phyloP scores from a whole-genome alignment of 2,329 filamentous ascomycete genomes.

The Calonectria fujianensis region DNA sequence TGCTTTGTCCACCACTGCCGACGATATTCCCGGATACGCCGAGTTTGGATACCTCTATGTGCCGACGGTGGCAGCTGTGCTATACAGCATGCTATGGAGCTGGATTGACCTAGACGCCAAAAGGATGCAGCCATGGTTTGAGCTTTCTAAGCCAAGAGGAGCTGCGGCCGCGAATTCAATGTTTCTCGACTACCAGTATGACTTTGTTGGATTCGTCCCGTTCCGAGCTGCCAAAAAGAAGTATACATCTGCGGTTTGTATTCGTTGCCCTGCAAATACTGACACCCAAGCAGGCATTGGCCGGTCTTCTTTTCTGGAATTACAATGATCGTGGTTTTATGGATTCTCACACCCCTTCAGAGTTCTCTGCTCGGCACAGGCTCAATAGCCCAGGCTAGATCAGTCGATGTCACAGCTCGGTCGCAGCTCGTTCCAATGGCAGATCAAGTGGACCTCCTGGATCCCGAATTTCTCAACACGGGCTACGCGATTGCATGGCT shows the following conservation, averaged over 20 bases:
- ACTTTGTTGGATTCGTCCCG: slow-evolving; percentile 60
- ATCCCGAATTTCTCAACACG: slow-evolving; percentile 63
- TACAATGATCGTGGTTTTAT: slow-evolving; percentile 71
- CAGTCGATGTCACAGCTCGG: slow-evolving; percentile 7
- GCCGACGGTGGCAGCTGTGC: slow-evolving; percentile 72
- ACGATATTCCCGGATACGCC: slow-evolving; percentile 60
- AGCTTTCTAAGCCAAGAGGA: slow-evolving; percentile 69
- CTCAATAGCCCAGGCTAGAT: slow-evolving; percentile 50
- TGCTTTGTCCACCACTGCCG: slow-evolving; percentile 46
- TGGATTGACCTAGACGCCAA: slow-evolving; percentile 77
- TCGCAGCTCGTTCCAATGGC: slow-evolving; percentile 46
- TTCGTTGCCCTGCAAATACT: not conserved
- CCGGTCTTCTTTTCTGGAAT: slow-evolving; percentile 68
- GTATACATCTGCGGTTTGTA: slow-evolving; percentile 54
- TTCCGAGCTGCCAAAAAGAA: slow-evolving; percentile 55
- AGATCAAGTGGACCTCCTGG: slow-evolving; percentile 53
- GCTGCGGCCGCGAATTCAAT: slow-evolving; percentile 67
- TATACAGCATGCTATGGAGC: slow-evolving; percentile 74
- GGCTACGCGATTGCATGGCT: slow-evolving; percentile 69
- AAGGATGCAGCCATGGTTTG: slow-evolving; percentile 76
- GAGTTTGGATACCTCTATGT: slow-evolving; percentile 69
- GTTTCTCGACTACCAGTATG: slow-evolving; percentile 71
- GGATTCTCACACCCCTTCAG: slow-evolving; percentile 73
- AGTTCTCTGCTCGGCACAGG: slow-evolving; percentile 71
- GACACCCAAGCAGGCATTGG: slow-evolving; percentile 67